Evolutionary conservation across 2,329 filamentous ascomycete genomes (phyloP).

Genomic region (Endothia cerciana): DNA sequence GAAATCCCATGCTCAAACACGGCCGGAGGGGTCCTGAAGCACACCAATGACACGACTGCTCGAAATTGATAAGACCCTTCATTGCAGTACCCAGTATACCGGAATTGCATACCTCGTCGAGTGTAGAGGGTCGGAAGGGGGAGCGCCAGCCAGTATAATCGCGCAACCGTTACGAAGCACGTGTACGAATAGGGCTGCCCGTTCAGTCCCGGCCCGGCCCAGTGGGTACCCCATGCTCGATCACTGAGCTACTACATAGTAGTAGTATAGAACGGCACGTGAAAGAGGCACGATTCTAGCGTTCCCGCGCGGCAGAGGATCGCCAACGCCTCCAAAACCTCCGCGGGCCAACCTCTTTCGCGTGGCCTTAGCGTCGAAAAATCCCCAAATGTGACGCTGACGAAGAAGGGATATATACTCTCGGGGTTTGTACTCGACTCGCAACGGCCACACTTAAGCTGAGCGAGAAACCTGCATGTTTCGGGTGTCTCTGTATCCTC

Average conservation of each 20-base stretch:
- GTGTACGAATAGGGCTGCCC: not conserved
- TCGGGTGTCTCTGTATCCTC: not conserved
- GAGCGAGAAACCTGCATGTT: not conserved
- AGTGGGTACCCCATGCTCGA: not conserved
- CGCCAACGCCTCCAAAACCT: not conserved
- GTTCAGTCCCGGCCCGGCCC: not conserved
- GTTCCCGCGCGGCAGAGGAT: conserved; percentile 14
- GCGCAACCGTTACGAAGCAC: not conserved
- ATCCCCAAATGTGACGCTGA: not conserved
- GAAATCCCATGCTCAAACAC: conserved; percentile 9
- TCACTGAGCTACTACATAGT: not conserved
- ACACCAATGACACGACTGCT: conserved; percentile 8
- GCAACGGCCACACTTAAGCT: not conserved
- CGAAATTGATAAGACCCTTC: not conserved
- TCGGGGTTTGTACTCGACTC: not conserved
- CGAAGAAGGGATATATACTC: not conserved
- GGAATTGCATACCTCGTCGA: not conserved
- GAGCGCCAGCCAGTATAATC: not conserved
- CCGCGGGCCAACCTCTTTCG: conserved; percentile 1
- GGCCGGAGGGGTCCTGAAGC: conserved; percentile 1
- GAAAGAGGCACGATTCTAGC: not conserved
- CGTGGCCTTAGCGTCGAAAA: not conserved
- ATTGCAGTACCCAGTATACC: conserved; percentile 4
- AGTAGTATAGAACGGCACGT: not conserved
- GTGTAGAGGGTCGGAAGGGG: no score